These are phyloP conservation scores for Neonectria punicea DNA, from an alignment of 2,329 filamentous ascomycete species.

Conservation along the genomic window DNA sequence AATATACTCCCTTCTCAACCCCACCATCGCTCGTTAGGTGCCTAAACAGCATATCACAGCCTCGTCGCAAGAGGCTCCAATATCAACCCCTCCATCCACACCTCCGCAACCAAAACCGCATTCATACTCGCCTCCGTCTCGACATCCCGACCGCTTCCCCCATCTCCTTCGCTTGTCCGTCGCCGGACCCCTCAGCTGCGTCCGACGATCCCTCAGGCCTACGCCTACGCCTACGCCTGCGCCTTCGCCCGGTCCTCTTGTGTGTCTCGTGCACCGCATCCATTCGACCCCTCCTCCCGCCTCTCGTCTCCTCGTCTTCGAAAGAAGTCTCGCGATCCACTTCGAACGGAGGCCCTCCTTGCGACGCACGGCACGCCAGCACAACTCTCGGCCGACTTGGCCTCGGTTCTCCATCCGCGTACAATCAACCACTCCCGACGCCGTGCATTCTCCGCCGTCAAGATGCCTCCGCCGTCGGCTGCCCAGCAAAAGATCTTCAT, in stretches of 20 bases:
- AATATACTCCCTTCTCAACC: neutral
- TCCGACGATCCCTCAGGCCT: conserved; percentile 1
- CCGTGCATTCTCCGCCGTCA: conserved; percentile 15
- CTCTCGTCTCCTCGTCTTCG: conserved; percentile 10
- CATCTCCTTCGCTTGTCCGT: neutral
- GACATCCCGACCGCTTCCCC: conserved; percentile 1
- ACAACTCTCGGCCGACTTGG: conserved; percentile 1
- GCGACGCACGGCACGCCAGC: conserved; percentile 2
- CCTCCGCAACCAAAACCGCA: conserved; percentile 18
- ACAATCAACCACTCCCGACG: neutral
- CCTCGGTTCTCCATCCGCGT: conserved; percentile 7
- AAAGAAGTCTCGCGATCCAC: conserved; percentile 21
- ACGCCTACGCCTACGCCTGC: conserved; percentile 1
- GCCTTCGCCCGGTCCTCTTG: neutral
- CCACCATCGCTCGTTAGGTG: conserved; percentile 10
- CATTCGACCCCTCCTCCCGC: neutral
- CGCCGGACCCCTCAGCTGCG: neutral
- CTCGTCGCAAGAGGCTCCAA: conserved; percentile 40
- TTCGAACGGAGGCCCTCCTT: conserved; percentile 11
- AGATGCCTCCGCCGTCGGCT: conserved; percentile 51
- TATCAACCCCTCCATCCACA: conserved; percentile 40
- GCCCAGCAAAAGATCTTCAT: conserved; percentile 54
- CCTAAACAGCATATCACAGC: conserved; percentile 39
- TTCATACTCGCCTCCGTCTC: conserved; percentile 6
- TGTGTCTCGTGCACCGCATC: conserved; percentile 21